Conservation (phyloP, 2,329 filamentous ascomycete species). For the Neurospora crassa region DNA sequence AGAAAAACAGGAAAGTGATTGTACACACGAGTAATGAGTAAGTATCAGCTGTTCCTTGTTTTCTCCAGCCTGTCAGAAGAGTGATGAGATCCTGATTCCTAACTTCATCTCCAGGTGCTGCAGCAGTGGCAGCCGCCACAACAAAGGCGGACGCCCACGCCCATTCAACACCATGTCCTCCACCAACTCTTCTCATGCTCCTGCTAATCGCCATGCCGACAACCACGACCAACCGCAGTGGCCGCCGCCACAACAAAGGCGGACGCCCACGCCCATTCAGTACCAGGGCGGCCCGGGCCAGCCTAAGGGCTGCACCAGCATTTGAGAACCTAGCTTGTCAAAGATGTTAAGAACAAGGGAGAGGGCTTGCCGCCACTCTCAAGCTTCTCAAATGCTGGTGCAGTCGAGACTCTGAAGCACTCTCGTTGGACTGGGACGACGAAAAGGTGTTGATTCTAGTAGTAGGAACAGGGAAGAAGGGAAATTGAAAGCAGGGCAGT, state of each 20-base stretch:
- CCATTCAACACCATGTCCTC: no score
- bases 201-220: no score
- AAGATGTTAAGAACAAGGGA: not conserved
- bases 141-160: not conserved
- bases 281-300: no score
- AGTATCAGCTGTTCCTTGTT: not conserved
- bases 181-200: no score
- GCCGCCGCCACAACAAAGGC: slow-evolving; percentile 6
- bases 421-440: not conserved
- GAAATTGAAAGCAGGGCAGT: no score
- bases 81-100: not conserved
- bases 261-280: no score
- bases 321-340: slow-evolving; percentile 5
- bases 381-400: not conserved
- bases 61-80: not conserved
- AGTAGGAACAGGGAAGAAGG: no score
- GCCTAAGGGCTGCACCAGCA: not conserved
- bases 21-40: not conserved
- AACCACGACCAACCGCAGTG: slow-evolving; percentile 6
- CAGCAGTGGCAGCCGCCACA: slow-evolving; percentile 14
- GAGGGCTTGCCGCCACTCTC: not conserved
- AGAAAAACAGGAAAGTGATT: slow-evolving; percentile 4
- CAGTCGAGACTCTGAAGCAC: not conserved
- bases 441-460: no score
- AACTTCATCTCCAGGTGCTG: not conserved